phyloP scores from a whole-genome alignment of 2,329 filamentous ascomycete genomes.

The Zymoseptoria tritici region DNA sequence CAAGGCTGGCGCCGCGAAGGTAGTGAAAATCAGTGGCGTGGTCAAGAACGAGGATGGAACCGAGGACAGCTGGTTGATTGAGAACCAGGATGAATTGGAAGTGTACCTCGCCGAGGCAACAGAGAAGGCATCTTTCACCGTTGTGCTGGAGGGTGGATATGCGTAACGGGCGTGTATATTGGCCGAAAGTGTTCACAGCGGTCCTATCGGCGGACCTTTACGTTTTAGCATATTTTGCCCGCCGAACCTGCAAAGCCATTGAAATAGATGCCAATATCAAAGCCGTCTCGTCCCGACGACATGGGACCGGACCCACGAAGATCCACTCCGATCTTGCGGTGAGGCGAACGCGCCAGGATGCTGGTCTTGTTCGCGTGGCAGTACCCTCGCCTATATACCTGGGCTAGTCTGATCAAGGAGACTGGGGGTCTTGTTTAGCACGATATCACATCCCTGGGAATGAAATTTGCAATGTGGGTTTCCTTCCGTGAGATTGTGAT shows the following conservation, averaged over 20 bases:
- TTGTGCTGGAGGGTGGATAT: constrained; percentile 24
- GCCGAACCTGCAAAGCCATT: no score
- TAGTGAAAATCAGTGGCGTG: constrained; percentile 13
- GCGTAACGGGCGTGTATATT: constrained; percentile 1
- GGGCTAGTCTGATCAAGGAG: not conserved
- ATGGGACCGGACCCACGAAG: not conserved
- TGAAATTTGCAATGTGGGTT: not conserved
- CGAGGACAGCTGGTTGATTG: constrained; percentile 58
- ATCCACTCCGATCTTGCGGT: not conserved
- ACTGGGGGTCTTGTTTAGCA: not conserved
- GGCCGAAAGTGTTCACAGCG: no score
- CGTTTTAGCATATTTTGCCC: no score
- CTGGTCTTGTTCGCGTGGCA: not conserved
- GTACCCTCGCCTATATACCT: not conserved
- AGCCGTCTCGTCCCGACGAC: not conserved
- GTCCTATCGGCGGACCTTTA: no score
- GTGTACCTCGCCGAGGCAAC: constrained; percentile 61
- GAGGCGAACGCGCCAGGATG: not conserved
- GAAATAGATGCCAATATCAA: not conserved
- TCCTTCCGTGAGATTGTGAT: not conserved
- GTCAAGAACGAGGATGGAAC: constrained; percentile 39
- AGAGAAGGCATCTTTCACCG: constrained; percentile 47
- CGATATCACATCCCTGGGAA: not conserved
- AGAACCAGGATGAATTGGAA: constrained; percentile 62
- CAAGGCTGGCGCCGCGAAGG: constrained; percentile 41